These are phyloP conservation scores for Pyricularia sp. DNA, from an alignment of 2,329 filamentous ascomycete species.

Conservation along the genomic window DNA sequence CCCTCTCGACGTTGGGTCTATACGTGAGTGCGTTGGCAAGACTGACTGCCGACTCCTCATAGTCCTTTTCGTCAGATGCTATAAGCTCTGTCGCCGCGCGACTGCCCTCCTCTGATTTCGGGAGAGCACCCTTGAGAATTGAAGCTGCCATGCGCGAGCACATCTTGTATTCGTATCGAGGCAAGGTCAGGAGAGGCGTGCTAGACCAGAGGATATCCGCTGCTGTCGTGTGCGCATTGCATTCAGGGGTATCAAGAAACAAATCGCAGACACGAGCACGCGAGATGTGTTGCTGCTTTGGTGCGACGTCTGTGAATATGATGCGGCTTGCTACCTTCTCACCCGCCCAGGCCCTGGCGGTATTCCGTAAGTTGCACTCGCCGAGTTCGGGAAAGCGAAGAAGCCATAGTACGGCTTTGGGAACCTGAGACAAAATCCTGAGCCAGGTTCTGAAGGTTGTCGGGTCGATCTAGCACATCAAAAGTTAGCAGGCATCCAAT, in stretches of 20 bases:
- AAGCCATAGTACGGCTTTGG: slow-evolving; percentile 88
- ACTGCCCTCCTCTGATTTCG: slow-evolving; percentile 57
- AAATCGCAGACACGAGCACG: slow-evolving; percentile 87
- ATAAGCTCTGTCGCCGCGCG: slow-evolving; percentile 68
- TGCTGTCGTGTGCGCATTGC: slow-evolving; percentile 95
- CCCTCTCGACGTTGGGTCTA: slow-evolving; percentile 19
- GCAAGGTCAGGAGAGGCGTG: slow-evolving; percentile 82
- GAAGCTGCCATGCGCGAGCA: slow-evolving; percentile 96
- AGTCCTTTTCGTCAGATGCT: slow-evolving; percentile 67
- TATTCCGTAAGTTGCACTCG: slow-evolving; percentile 73
- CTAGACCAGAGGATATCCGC: slow-evolving; percentile 96
- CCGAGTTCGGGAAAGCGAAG: slow-evolving; percentile 94
- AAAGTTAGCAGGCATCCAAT: neutral
- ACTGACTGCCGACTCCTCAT: slow-evolving; percentile 67
- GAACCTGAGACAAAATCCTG: slow-evolving; percentile 74
- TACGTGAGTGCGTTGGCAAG: slow-evolving; percentile 60
- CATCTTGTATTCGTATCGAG: slow-evolving; percentile 96
- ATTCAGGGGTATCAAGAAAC: slow-evolving; percentile 95
- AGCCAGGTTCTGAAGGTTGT: slow-evolving; percentile 95
- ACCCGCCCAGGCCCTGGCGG: slow-evolving; percentile 76
- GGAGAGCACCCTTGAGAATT: slow-evolving; percentile 82
- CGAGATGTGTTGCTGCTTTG: slow-evolving; percentile 88
- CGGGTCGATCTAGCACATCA: slow-evolving; percentile 70
- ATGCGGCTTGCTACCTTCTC: slow-evolving; percentile 77
- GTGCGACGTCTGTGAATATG: slow-evolving; percentile 92